Conservation (phyloP, 805 yeast genomes). For the Komagataella kurtzmanii region DNA sequence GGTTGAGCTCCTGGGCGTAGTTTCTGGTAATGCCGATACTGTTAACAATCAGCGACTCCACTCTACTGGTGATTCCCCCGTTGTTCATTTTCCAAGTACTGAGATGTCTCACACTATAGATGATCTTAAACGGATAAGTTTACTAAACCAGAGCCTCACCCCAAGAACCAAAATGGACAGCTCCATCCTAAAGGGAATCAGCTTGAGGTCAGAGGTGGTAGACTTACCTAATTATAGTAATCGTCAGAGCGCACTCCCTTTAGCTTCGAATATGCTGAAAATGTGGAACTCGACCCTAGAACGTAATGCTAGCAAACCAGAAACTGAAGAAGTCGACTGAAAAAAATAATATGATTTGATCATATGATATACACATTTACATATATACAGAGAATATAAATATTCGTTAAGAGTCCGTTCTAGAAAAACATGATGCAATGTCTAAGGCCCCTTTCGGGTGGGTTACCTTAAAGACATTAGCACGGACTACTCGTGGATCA, state of each 20-base stretch:
- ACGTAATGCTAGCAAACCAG: neutral
- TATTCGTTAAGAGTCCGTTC: neutral
- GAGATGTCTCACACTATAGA: neutral
- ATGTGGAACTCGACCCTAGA: neutral
- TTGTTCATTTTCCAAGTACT: neutral
- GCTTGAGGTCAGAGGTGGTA: neutral
- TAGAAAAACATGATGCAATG: neutral
- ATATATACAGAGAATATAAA: neutral
- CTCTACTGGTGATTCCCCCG: neutral
- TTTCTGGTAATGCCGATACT: neutral
- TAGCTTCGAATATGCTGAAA: neutral
- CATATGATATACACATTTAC: neutral
- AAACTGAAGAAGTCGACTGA: neutral
- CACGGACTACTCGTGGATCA: slow-evolving; percentile 86
- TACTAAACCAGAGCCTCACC: neutral
- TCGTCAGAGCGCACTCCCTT: neutral
- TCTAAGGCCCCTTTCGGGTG: slow-evolving; percentile 11
- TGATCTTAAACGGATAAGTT: neutral
- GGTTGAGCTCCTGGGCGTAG: slow-evolving; percentile 24
- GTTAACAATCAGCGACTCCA: neutral
- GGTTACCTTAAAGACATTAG: slow-evolving; percentile 55
- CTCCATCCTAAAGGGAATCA: neutral
- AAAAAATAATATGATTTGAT: too few relatives aligned
- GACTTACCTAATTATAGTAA: neutral
- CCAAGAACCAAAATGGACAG: neutral